Evolutionary conservation across 345 rosid genomes (phyloP).

Genomic region (Cardamine occulta): DNA sequence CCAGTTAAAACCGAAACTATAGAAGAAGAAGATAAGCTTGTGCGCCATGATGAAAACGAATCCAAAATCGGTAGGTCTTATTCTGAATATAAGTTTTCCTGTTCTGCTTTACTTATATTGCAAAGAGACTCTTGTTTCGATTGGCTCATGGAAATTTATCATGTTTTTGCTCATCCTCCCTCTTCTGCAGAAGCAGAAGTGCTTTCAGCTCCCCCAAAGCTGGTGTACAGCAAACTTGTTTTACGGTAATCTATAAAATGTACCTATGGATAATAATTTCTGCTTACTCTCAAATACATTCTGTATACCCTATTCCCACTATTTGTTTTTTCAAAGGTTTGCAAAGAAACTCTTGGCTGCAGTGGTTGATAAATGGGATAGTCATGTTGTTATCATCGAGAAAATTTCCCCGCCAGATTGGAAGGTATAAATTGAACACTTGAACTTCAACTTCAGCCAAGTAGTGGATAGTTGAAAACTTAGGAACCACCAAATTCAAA

Average conservation of each 20-base stretch:
- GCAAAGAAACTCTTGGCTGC: conserved; percentile 93
- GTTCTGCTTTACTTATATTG: conserved; percentile 11
- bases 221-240: conserved; percentile 93
- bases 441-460: conserved; percentile 5
- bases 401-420: conserved; percentile 77
- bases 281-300: conserved; percentile 18
- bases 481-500: conserved; percentile 4
- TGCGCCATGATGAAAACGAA: conserved; percentile 61
- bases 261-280: neutral
- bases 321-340: conserved; percentile 57
- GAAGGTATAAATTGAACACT: conserved; percentile 61
- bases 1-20: conserved; percentile 72
- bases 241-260: conserved; percentile 59
- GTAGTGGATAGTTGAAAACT: conserved; percentile 1
- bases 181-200: conserved; percentile 83
- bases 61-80: conserved; percentile 70
- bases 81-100: neutral
- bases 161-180: neutral
- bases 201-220: conserved; percentile 95
- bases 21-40: conserved; percentile 84
- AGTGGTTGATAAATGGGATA: conserved; percentile 82
- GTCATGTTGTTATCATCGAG: conserved; percentile 71
- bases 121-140: conserved; percentile 21
- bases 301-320: conserved; percentile 6
- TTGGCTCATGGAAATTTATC: neutral